These are phyloP conservation scores for Hemisphaericaspora xylofermentans DNA, from an alignment of 1,139 yeast genomes.

Conservation along the genomic window DNA sequence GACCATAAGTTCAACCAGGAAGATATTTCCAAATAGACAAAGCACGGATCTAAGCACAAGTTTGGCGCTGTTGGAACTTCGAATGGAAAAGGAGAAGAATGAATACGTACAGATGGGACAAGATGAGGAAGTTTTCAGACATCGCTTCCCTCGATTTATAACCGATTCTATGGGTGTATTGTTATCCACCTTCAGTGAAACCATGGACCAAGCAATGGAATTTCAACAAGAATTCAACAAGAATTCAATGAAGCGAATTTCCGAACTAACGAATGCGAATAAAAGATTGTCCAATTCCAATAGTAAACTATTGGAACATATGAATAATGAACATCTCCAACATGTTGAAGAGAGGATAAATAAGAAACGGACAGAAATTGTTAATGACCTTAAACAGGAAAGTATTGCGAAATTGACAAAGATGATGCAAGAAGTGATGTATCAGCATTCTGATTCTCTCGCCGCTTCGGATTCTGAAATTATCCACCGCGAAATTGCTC, in stretches of 20 bases:
- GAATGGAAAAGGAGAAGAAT: background rate
- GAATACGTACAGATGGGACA: background rate
- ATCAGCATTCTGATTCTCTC: too few species aligned
- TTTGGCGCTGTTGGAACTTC: background rate
- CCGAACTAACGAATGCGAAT: conserved; percentile 13
- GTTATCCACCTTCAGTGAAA: conserved; percentile 6
- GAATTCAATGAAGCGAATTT: conserved; percentile 10
- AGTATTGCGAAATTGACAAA: background rate
- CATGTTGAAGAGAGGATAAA: conserved; percentile 9
- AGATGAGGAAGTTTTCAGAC: background rate
- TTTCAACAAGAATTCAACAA: conserved; percentile 9
- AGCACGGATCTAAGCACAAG: too few species aligned
- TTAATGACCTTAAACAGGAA: conserved; percentile 2
- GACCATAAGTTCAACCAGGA: too few species aligned
- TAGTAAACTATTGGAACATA: conserved; percentile 16
- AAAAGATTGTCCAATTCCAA: conserved; percentile 4
- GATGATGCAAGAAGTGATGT: too few species aligned
- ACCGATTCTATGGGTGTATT: conserved; percentile 8
- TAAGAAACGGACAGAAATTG: conserved; percentile 8
- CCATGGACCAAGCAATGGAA: conserved; percentile 5
- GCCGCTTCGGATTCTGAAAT: too few species aligned
- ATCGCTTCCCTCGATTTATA: conserved; percentile 1
- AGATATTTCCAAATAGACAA: too few species aligned
- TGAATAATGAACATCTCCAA: conserved; percentile 15
- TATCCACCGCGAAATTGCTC: too few species aligned